Conservation (phyloP, 179 eudicot genomes). For the Silene coronaria region DNA sequence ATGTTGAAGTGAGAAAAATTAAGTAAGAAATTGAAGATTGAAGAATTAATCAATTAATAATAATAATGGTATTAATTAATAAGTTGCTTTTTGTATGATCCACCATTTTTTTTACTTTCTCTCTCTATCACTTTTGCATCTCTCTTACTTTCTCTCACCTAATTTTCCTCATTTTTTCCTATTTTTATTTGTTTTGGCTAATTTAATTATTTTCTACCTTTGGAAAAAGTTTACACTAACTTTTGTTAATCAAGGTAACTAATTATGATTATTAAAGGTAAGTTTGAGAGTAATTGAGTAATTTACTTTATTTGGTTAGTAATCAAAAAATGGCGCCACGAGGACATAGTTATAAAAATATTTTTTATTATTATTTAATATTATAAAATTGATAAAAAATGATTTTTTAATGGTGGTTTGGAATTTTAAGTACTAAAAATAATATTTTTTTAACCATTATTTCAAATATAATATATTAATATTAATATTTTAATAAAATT, state of each 20-base stretch:
- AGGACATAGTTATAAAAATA: too few species aligned
- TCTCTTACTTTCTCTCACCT: slow-evolving; percentile 18
- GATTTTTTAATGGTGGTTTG: too few species aligned
- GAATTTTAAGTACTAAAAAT: too few species aligned
- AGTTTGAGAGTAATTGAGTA: background rate
- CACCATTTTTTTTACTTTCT: slow-evolving; percentile 21
- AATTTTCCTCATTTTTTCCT: background rate
- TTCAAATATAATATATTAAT: too few species aligned
- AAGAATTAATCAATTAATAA: slow-evolving; percentile 9
- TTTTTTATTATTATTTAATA: too few species aligned
- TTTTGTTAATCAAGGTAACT: background rate
- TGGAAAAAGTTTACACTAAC: background rate
- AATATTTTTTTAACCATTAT: too few species aligned
- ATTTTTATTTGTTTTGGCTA: background rate
- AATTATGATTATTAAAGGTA: background rate
- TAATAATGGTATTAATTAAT: too few species aligned
- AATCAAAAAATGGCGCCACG: background rate
- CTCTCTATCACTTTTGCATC: background rate
- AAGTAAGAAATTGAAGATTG: slow-evolving; percentile 9
- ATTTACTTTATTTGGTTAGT: background rate
- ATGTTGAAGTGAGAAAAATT: slow-evolving; percentile 1
- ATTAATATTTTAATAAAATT: too few species aligned
- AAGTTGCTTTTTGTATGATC: slow-evolving; percentile 20
- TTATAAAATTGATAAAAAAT: too few species aligned
- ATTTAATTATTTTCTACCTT: slow-evolving; percentile 1